Base-by-base conservation (phyloP, 2,329 filamentous ascomycete species). In the Talaromyces sp. region DNA sequence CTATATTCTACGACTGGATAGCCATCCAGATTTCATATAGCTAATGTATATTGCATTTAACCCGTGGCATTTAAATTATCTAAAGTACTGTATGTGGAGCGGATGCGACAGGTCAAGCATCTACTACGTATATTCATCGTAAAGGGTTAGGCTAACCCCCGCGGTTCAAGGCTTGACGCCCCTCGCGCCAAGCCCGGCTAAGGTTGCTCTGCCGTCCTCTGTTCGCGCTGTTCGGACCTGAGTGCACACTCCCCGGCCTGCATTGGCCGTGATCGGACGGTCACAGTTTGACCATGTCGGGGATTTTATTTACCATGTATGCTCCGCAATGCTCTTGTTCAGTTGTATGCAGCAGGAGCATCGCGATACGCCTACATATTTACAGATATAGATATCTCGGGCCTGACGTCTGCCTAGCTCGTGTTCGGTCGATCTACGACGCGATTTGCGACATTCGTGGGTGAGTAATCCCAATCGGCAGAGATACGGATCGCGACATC, bases 231-330 rank as follows among this genome's bases (percentile, higher is more conserved):
- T 31, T 24, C 49, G 69, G 71, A 54, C 61, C 70, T 3, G 71
- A 70, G 9, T 39, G 47, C 37, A 41, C 43, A 22, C 39, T 70
- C 76, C 11, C 66, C 74, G 10, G 69, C 73, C 24, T 75, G 79
- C 24, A 27, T 76, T 37, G 54, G 35, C 65, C 79, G 24, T 75
- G 77, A 24, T 64, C 56, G 56, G 56, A 31, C 27, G 8, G 14
- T 37, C 54, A 31, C 13, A 43, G 31, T 31, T 43, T 27, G 39
- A 41, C 11, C 54, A 24, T 41, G 35, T 43, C 35, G 16, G 2
- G 11, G 24, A 39, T 43, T 43, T 58, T 19, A 58, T 39, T 31
- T 13, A 8, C 27, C 14, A 22, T 59, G 43, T 37, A 6, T 37
- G 24, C 37, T 39, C 24, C 37, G 33, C 14, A 39, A 24, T 58